A percentile compares a stretch with the other conserved stretches of the same genome.
Evolutionary conservation across 2,329 filamentous ascomycete species (phyloP).

Genomic region (Nothophoma quercina): DNA sequence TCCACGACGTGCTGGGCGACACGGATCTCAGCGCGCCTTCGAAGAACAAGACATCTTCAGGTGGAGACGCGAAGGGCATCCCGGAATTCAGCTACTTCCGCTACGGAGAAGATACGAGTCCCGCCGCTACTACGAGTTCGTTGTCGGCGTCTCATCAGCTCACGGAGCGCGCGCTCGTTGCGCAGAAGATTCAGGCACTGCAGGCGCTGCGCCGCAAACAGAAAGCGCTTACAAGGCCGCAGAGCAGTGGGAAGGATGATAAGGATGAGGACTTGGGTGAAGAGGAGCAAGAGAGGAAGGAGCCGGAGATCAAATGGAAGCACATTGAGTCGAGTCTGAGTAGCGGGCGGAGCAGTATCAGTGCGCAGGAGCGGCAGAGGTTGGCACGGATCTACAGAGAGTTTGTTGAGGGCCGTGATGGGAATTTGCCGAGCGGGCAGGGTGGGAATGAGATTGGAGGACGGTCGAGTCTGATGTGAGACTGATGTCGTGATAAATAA

Average conservation of each 20-base stretch:
- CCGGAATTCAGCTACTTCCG: slow-evolving; percentile 71
- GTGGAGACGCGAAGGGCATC: slow-evolving; percentile 24
- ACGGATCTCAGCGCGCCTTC: slow-evolving; percentile 49
- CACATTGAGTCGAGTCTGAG: slow-evolving; percentile 82
- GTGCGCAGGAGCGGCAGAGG: slow-evolving; percentile 75
- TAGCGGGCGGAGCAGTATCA: slow-evolving; percentile 83
- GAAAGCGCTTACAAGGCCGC: slow-evolving; percentile 54
- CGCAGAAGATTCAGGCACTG: slow-evolving; percentile 81
- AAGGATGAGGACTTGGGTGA: slow-evolving; percentile 38
- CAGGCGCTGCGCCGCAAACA: slow-evolving; percentile 73
- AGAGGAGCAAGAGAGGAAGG: slow-evolving; percentile 59
- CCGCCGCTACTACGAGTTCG: slow-evolving; percentile 41
- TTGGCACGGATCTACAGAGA: slow-evolving; percentile 86
- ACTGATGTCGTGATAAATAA: too few species aligned
- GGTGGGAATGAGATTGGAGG: slow-evolving; percentile 92
- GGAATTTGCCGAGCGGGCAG: slow-evolving; percentile 94
- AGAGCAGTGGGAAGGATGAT: slow-evolving; percentile 25
- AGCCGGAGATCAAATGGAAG: slow-evolving; percentile 84
- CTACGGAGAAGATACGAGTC: slow-evolving; percentile 67
- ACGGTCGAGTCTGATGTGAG: slow-evolving; percentile 87
- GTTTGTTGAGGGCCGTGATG: slow-evolving; percentile 90
- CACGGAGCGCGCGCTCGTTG: slow-evolving; percentile 80
- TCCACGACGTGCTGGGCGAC: slow-evolving; percentile 85
- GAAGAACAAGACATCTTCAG: slow-evolving; percentile 39
- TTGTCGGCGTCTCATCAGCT: slow-evolving; percentile 63